Evolutionary conservation across 2,329 filamentous ascomycete species (phyloP), one percentile per base, ranked within the genome.

Genomic region (Diaporthe ampelina): DNA sequence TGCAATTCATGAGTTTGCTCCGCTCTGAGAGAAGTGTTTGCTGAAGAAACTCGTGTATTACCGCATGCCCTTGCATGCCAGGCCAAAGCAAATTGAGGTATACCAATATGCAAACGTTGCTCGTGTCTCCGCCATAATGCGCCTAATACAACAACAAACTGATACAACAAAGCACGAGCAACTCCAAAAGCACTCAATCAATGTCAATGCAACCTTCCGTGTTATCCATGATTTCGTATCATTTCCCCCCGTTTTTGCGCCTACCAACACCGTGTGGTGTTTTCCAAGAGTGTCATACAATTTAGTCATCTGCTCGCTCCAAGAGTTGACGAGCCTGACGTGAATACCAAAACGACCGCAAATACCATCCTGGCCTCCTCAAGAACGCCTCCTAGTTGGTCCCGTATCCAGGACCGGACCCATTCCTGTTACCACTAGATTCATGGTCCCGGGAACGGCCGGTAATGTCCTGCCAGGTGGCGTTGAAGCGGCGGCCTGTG

Each of bases 401-500:
- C 19, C 74, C 68, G 56, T 74, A 76, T 2, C 63, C 70, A 40
- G 24, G 29, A 32, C 45, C 54, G 17, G 45, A 32, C 21, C 56
- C 35, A 54, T 57, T 74, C 45, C 68, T 63, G 8, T 67, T 61
- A 15, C 24, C 35, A n/a, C 57, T 32, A 5, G 73, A 73, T 5
- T 37, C 68, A 2, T 43, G 45, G 29, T 50, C 71, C 7, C 67
- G 43, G 58, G 77, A 81, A 56, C 89, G 82, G 1, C 93, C 93
- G 1, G 93, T 94, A 68, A 97, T 93, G 81, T 97, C 95, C 81
- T 96, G 91, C 95, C 95, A 98, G 1, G 94, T 95, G 7, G 94
- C 94, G 57, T 94, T 93, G 78, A 97, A 95, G 43, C 95, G 89
- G 73, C 95, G 86, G 8, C 95, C 92, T 0, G 95, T 97, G 78